Conservation (phyloP, 495 filamentous ascomycete species). For the Neurospora tetraspora region DNA sequence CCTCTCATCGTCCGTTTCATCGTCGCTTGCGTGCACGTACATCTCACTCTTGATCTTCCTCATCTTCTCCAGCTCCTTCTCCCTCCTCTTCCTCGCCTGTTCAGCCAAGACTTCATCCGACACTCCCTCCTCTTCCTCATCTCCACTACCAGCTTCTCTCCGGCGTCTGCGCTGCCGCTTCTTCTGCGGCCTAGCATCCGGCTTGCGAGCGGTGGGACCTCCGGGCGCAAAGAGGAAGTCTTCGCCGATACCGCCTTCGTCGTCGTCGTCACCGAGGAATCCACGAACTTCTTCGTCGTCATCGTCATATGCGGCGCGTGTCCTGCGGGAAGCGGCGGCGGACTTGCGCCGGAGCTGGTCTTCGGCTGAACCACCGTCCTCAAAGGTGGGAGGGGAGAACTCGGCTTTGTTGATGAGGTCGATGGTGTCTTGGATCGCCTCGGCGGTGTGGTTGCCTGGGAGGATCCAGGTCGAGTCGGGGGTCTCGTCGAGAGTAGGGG, state of each 20-base stretch:
- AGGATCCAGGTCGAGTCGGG: constrained; percentile 71
- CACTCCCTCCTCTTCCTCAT: constrained; percentile 38
- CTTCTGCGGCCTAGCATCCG: constrained; percentile 26
- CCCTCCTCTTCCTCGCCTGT: constrained; percentile 40
- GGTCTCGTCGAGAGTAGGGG: constrained; percentile 52
- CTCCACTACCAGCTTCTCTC: constrained; percentile 31
- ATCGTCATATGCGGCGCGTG: constrained; percentile 49
- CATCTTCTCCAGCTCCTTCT: constrained; percentile 52
- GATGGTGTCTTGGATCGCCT: constrained; percentile 49
- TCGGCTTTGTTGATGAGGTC: constrained; percentile 59
- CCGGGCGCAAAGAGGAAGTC: constrained; percentile 54
- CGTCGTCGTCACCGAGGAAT: constrained; percentile 49
- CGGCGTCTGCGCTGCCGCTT: constrained; percentile 34
- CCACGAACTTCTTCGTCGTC: constrained; percentile 45
- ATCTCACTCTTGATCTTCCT: constrained; percentile 74
- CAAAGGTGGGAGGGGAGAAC: constrained; percentile 58
- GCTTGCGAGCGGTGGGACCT: constrained; percentile 46
- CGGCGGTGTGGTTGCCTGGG: constrained; percentile 52
- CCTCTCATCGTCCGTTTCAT: constrained; percentile 64
- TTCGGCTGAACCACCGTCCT: constrained; percentile 59
- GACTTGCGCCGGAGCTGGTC: constrained; percentile 67
- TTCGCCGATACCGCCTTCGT: constrained; percentile 47
- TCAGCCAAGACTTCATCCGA: constrained; percentile 32
- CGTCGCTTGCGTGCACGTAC: constrained; percentile 69
- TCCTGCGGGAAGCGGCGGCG: constrained; percentile 23